A percentile compares a stretch with the other conserved stretches of the same genome.
phyloP scores from a whole-genome alignment of 345 rosid genomes.

The Chamaenerion angustifolium region DNA sequence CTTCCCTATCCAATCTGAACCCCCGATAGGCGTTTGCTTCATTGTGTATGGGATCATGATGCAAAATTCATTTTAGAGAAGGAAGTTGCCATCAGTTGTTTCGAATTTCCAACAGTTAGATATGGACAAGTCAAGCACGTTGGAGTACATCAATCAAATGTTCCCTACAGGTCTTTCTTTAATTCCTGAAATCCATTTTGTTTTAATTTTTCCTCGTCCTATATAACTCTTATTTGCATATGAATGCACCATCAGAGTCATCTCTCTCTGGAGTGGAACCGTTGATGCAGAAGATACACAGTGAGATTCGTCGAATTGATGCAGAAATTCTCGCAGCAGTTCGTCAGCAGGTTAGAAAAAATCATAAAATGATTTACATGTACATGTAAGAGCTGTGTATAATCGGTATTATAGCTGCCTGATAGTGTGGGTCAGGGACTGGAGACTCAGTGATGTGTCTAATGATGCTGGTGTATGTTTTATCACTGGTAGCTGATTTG shows the following conservation, averaged over 20 bases:
- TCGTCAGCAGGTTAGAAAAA: constrained; percentile 70
- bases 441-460: too few relatives aligned
- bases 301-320: constrained; percentile 92
- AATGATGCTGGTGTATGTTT: too few relatives aligned
- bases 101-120: constrained; percentile 4
- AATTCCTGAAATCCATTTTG: background rate
- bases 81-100: background rate
- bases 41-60: background rate
- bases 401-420: background rate
- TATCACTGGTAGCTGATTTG: too few relatives aligned
- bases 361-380: background rate
- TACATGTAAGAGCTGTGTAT: background rate
- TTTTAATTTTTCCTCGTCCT: background rate
- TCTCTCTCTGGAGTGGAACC: constrained; percentile 97
- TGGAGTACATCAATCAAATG: constrained; percentile 99
- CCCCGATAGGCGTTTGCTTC: too few relatives aligned
- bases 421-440: background rate
- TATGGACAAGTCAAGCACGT: constrained; percentile 89
- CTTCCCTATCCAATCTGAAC: too few relatives aligned
- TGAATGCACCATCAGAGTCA: constrained; percentile 45
- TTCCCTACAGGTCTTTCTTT: constrained; percentile 66
- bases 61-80: background rate
- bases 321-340: constrained; percentile 85
- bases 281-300: constrained; percentile 87
- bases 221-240: background rate